phyloP scores from a whole-genome alignment of 2,329 filamentous ascomycete genomes.

The Monosporascus cannonballus region DNA sequence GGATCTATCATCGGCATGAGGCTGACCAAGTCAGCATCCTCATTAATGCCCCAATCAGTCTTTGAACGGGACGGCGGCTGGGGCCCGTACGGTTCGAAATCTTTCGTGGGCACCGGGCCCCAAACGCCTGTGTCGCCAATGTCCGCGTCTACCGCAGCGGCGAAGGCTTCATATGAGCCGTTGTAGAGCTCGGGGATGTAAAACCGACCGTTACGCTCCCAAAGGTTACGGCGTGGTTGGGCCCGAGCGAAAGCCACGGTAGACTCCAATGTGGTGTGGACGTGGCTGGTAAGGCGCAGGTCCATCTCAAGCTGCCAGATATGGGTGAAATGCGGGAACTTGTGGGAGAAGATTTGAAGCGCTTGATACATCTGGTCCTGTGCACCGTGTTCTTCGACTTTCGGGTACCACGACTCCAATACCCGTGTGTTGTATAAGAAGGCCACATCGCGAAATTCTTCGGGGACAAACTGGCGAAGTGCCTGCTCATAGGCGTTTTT shows the following conservation, averaged over 20 bases:
- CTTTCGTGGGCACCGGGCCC: conserved; percentile 32
- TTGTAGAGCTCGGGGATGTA: conserved; percentile 65
- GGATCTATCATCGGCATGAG: conserved; percentile 70
- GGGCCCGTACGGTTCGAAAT: conserved; percentile 41
- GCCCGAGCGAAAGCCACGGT: conserved; percentile 56
- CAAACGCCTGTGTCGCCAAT: conserved; percentile 48
- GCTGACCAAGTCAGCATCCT: conserved; percentile 66
- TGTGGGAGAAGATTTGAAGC: conserved; percentile 46
- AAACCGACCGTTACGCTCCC: conserved; percentile 70
- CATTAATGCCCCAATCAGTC: conserved; percentile 55
- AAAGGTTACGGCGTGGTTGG: conserved; percentile 62
- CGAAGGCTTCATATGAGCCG: conserved; percentile 60
- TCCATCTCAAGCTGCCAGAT: conserved; percentile 66
- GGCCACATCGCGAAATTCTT: conserved; percentile 62
- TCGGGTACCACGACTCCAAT: conserved; percentile 58
- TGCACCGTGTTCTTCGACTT: conserved; percentile 42
- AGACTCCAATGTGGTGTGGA: conserved; percentile 63
- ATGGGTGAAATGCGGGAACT: conserved; percentile 54
- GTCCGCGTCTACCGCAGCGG: conserved; percentile 21
- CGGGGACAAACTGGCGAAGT: conserved; percentile 44
- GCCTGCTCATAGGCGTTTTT: conserved; percentile 40
- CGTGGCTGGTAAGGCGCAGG: conserved; percentile 53
- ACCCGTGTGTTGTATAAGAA: conserved; percentile 62
- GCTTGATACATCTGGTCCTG: conserved; percentile 18
- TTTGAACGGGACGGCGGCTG: conserved; percentile 4